Conservation (phyloP, 2,329 filamentous ascomycete species). For the Ceratocystis diversiconidia region DNA sequence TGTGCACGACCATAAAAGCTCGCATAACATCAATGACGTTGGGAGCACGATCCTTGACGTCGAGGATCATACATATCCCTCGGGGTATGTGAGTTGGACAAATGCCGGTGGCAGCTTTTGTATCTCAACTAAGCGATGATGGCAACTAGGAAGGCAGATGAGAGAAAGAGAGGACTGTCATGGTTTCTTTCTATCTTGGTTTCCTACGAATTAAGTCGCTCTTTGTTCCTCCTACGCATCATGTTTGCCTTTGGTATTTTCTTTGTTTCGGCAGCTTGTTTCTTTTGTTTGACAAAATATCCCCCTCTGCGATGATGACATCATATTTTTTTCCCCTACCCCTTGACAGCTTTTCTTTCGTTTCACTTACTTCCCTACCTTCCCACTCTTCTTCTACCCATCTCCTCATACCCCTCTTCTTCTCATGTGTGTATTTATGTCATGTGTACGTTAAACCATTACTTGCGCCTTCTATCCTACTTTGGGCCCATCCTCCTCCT, state of each 20-base stretch:
- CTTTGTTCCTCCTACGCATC: not conserved
- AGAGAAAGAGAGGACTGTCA: no score
- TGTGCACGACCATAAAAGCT: slow-evolving; percentile 64
- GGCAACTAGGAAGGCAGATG: not conserved
- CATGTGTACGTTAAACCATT: slow-evolving; percentile 7
- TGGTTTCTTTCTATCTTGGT: no score
- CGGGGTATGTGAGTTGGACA: slow-evolving; percentile 83
- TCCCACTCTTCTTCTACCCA: not conserved
- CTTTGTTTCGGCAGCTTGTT: not conserved
- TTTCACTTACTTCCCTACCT: not conserved
- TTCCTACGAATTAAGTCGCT: not conserved
- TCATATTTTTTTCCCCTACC: not conserved
- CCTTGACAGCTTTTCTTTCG: not conserved
- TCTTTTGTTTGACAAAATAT: not conserved
- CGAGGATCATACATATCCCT: slow-evolving; percentile 45
- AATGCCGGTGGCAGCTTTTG: slow-evolving; percentile 73
- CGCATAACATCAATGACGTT: slow-evolving; percentile 64
- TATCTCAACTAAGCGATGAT: slow-evolving; percentile 63
- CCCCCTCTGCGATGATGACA: not conserved
- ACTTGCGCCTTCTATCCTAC: slow-evolving; percentile 8
- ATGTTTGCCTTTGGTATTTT: not conserved
- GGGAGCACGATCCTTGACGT: slow-evolving; percentile 71
- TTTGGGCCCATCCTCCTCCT: not conserved
- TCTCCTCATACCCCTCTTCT: not conserved
- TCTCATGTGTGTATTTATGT: slow-evolving; percentile 9